A percentile compares a stretch with the other conserved stretches of the same genome.
These are phyloP conservation scores for Schwanniomyces etchellsii DNA, from an alignment of 1,139 yeast species.

Conservation along the genomic window DNA sequence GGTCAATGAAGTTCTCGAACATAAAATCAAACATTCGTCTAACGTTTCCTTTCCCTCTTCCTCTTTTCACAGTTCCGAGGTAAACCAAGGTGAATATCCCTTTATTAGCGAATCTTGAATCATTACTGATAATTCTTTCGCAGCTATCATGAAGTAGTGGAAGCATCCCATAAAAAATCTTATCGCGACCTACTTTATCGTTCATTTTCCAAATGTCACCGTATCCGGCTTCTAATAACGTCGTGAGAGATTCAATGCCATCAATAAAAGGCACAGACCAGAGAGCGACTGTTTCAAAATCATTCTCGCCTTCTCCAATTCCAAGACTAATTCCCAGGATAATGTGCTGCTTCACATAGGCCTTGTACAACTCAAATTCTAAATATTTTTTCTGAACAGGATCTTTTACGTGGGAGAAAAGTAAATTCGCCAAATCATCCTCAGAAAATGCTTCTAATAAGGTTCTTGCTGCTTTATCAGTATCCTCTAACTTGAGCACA, in stretches of 20 bases:
- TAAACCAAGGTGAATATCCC: constrained; percentile 55
- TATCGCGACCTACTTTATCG: constrained; percentile 48
- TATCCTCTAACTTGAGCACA: constrained; percentile 36
- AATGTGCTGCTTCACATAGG: constrained; percentile 53
- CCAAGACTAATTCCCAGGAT: constrained; percentile 52
- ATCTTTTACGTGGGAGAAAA: constrained; percentile 39
- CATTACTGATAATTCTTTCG: constrained; percentile 29
- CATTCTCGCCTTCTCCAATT: constrained; percentile 34
- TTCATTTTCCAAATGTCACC: constrained; percentile 46
- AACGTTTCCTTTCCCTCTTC: constrained; percentile 67
- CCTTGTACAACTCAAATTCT: constrained; percentile 48
- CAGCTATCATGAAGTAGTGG: constrained; percentile 51
- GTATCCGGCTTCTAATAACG: constrained; percentile 54
- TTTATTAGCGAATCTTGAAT: constrained; percentile 31
- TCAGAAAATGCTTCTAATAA: constrained; percentile 45
- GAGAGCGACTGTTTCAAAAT: constrained; percentile 57
- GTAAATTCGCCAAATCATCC: constrained; percentile 48
- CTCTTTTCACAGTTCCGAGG: constrained; percentile 51
- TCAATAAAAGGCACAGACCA: constrained; percentile 51
- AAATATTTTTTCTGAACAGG: constrained; percentile 29
- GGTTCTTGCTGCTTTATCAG: constrained; percentile 49
- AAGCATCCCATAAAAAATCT: constrained; percentile 53
- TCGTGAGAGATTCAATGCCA: constrained; percentile 47
- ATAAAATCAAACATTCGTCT: constrained; percentile 52
- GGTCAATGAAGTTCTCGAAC: constrained; percentile 48